Evolutionary conservation across 2,329 filamentous ascomycete species (phyloP), one percentile per base, ranked within the genome.

Genomic region (Blastomyces silverae): DNA sequence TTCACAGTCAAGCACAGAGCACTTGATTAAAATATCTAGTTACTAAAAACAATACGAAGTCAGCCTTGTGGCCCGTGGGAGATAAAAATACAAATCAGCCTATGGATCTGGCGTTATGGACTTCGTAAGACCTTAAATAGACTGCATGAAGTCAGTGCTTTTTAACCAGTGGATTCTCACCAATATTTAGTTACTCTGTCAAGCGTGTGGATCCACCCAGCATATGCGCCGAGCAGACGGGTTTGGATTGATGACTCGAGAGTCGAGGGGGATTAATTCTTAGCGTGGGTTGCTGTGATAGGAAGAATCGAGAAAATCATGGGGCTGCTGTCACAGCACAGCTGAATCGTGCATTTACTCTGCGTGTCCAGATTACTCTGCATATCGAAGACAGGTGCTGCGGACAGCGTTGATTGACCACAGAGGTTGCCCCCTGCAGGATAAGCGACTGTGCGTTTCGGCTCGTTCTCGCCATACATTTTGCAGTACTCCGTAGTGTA

Each of bases 331-430:
- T 59, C 56, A 37, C 56, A 44, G n/a, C 37, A 13, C 34, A 59
- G 56, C 56, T 59, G 56, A 59, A 59, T 59, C n/a, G 11, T 44
- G 56, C 56, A 59, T 59, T 22, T 17, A 42, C 37, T 17, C 37
- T 58, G 56, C 56, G 25, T 58, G 25, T 48, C n/a, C 3, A n/a
- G n/a, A n/a, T n/a, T 13, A 11, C 37, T 39, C 37, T 39, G 37
- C 37, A 39, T 39, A 17, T 57, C 20, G 25, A 37, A 22, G 5
- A 39, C 20, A n/a, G 34, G 1, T 15, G 56, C 37, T 59, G 56
- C 37, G 15, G 37, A 28, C 10, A 34, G 25, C 28, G 52, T n/a
- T 55, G 25, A 34, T 37, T 57, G n/a, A 28, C 56, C n/a, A 28
- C 37, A 37, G 20, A 31, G 31, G 31, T 37, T 56, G 25, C 28